Conservation (phyloP, 1,284 basidiomycete genomes). For the Apiotrichum domesticum region DNA sequence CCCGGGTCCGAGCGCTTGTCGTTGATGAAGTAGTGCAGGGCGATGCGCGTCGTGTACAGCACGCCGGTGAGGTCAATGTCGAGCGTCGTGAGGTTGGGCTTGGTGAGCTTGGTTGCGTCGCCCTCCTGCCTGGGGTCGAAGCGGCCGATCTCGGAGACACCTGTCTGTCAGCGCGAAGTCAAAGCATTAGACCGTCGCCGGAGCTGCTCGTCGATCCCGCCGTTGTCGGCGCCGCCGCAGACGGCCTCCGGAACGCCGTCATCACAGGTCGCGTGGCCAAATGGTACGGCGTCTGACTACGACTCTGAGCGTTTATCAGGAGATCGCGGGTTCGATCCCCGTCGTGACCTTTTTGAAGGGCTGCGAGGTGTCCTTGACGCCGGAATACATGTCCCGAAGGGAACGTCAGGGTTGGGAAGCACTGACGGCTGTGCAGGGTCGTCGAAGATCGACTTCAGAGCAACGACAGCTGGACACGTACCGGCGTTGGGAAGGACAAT, state of each 20-base stretch:
- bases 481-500: conserved; percentile 19
- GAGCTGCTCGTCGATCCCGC: too few species aligned
- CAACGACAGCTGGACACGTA: neutral
- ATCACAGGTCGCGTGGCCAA: too few species aligned
- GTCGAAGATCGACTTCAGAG: too few species aligned
- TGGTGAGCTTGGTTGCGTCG: conserved; percentile 4
- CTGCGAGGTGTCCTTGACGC: conserved; percentile 5
- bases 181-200: conserved; percentile 3
- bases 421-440: too few species aligned
- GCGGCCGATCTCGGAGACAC: conserved; percentile 12
- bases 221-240: conserved; percentile 5
- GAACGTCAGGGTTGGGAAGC: too few species aligned
- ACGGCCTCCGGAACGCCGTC: conserved; percentile 5
- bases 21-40: conserved; percentile 13
- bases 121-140: conserved; percentile 11
- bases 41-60: conserved; percentile 16
- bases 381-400: conserved; percentile 2
- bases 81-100: conserved; percentile 17
- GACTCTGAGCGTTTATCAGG: too few species aligned
- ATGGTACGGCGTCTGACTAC: too few species aligned
- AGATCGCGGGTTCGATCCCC: too few species aligned
- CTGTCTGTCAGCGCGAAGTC: conserved; percentile 6
- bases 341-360: too few species aligned
- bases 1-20: conserved; percentile 13
- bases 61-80: conserved; percentile 17